Evolutionary conservation across 768 basidiomycete genomes (phyloP).

Genomic region (Multifurca ochricompacta): DNA sequence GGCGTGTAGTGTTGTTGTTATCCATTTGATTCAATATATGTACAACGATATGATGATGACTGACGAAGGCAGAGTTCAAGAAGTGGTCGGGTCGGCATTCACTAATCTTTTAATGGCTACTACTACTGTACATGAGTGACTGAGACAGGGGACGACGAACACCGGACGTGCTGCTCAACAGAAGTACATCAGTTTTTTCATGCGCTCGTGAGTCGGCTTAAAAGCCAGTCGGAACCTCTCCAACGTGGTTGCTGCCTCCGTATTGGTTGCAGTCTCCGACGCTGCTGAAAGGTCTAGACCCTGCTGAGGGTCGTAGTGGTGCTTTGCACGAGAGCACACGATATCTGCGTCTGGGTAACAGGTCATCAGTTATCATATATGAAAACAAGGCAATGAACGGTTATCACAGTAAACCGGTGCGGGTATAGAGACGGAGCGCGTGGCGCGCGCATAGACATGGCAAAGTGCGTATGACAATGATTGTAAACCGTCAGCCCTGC

Average conservation of each 20-base stretch:
- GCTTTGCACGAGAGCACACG: constrained; percentile 68
- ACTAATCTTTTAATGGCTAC: no score
- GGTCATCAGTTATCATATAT: neutral
- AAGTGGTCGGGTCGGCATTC: neutral
- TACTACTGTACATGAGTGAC: neutral
- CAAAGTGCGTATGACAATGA: constrained; percentile 66
- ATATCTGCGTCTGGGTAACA: constrained; percentile 61
- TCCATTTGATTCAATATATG: constrained; percentile 13
- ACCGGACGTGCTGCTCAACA: constrained; percentile 22
- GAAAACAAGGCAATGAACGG: neutral
- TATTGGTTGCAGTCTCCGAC: constrained; percentile 38
- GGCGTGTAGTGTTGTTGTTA: constrained; percentile 23
- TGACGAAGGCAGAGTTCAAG: constrained; percentile 1
- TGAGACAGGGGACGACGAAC: neutral
- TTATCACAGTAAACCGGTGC: constrained; percentile 73
- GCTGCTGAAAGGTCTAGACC: constrained; percentile 57
- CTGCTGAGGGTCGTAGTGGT: constrained; percentile 66
- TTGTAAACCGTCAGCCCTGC: constrained; percentile 61
- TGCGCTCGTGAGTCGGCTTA: constrained; percentile 46
- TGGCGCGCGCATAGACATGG: constrained; percentile 74
- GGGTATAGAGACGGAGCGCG: constrained; percentile 75
- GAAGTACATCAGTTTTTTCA: constrained; percentile 34
- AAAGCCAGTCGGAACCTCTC: constrained; percentile 42
- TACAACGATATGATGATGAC: no score
- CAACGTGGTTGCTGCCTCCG: constrained; percentile 35